Evolutionary conservation across 2,329 filamentous ascomycete species (phyloP).

Genomic region (Arthrobotrys musiformis): DNA sequence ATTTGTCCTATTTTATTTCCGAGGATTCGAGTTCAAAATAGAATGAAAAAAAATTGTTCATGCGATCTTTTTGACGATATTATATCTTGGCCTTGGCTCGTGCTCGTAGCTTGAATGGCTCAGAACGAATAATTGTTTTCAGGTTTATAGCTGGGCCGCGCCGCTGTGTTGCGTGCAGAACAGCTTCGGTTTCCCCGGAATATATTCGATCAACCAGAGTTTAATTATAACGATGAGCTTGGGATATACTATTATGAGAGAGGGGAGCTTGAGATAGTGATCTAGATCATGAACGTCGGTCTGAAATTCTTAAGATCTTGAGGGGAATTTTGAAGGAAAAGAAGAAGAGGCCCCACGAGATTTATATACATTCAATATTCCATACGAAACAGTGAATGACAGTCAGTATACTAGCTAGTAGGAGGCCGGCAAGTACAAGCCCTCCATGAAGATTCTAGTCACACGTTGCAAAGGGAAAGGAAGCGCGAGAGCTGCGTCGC

Average conservation of each 20-base stretch:
- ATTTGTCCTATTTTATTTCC: slow-evolving; percentile 1
- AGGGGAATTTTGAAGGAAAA: no score
- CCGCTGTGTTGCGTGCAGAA: background rate
- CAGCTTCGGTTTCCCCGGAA: background rate
- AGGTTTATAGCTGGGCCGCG: background rate
- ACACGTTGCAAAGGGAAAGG: no score
- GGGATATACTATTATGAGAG: no score
- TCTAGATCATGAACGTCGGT: no score
- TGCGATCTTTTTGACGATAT: slow-evolving; percentile 16
- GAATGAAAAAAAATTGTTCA: background rate
- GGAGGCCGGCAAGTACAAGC: no score
- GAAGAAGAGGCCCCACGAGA: no score
- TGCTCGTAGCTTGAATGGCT: background rate
- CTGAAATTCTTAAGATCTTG: no score
- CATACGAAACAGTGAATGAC: background rate
- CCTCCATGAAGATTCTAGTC: slow-evolving; percentile 5
- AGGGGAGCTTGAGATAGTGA: no score
- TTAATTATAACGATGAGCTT: no score
- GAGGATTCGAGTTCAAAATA: slow-evolving; percentile 1
- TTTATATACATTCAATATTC: slow-evolving; percentile 1
- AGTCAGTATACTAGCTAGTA: no score
- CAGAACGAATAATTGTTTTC: background rate
- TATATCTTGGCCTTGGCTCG: background rate
- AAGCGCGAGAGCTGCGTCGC: slow-evolving; percentile 14
- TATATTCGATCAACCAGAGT: background rate